Base-by-base conservation (phyloP, 1,284 basidiomycete genomes). In the Xanthoconium separans region DNA sequence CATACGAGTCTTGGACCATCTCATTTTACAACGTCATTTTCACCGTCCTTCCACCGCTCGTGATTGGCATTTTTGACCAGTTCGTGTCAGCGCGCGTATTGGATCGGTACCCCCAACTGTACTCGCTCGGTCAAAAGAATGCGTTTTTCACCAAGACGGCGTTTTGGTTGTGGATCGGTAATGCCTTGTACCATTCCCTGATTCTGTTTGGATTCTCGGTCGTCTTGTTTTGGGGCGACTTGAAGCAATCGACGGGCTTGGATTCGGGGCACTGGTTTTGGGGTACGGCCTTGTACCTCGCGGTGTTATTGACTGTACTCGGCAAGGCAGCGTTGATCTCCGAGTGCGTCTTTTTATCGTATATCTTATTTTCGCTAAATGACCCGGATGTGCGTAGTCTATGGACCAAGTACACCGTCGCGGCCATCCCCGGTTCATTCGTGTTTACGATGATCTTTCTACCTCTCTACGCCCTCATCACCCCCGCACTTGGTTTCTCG, bases 321-420 rank as follows among this genome's bases (percentile, higher is more conserved):
- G 96, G 95, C 45, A 99, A 99, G 72, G 97, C 97, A 9, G 96
- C 96, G 2, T 74, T 99, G 53, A 91, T 99, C 47, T 98, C 96
- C 8, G 96, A 99, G 94, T 97, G 69, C 66, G 93, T 33, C 9
- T 16, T 18, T 12, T 13, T 9, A 11, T 42, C 4, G 44, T 24
- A 49, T 13, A 43, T 50, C 42, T 22, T 24, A 33, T n/a, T 30
- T 24, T 49, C 34, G 22, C 7, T 27, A 40, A 49, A 31, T 27
- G 16, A 12, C 1, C 27, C 6, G 27, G 27, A 5, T 10, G 16
- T 15, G 34, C 11, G 2, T 29, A 97, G 94, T 63, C 73, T 99
- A n/a, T 99, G 96, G 97, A 98, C 96, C 3, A 98, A 99, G 70
- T 99, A 98, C 70, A 98, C 95, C 4, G 90, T 95, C 39, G 92